phyloP scores from a whole-genome alignment of 306 rosid species.

The Crataegus laevigata region DNA sequence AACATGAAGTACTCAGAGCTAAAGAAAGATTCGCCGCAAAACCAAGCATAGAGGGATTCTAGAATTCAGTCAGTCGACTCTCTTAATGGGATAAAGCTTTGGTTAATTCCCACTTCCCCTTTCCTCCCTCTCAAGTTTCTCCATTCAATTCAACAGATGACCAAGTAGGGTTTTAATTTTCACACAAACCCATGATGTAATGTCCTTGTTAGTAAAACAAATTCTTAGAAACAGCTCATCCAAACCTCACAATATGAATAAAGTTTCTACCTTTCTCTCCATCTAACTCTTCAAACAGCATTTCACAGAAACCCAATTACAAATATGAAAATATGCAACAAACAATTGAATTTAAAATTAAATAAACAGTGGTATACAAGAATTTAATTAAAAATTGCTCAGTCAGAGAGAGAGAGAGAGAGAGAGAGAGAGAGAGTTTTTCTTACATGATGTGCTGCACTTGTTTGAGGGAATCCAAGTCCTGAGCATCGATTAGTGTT shows the following conservation, averaged over 20 bases:
- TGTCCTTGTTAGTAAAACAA: background rate
- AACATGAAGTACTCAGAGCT: too few species aligned
- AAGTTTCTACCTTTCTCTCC: background rate
- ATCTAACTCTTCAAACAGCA: background rate
- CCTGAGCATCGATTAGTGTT: conserved; percentile 54
- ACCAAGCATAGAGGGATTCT: too few species aligned
- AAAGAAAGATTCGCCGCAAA: too few species aligned
- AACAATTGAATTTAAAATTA: background rate
- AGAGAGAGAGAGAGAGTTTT: conserved; percentile 2
- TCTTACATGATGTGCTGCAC: conserved; percentile 62
- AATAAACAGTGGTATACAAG: background rate
- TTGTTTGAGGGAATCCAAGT: conserved; percentile 64
- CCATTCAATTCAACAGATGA: background rate
- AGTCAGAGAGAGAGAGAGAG: background rate
- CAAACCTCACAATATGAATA: background rate
- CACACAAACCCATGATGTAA: background rate
- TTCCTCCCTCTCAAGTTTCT: background rate
- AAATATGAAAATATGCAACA: background rate
- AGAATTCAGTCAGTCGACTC: too few species aligned
- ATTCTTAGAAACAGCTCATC: background rate
- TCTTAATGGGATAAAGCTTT: too few species aligned
- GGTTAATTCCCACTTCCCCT: background rate
- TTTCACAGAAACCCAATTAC: background rate
- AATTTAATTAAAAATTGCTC: background rate
- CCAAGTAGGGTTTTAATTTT: background rate